These are phyloP conservation scores for Chaetomiaceae sp. DNA, from an alignment of 2,329 filamentous ascomycete genomes.

Conservation along the genomic window DNA sequence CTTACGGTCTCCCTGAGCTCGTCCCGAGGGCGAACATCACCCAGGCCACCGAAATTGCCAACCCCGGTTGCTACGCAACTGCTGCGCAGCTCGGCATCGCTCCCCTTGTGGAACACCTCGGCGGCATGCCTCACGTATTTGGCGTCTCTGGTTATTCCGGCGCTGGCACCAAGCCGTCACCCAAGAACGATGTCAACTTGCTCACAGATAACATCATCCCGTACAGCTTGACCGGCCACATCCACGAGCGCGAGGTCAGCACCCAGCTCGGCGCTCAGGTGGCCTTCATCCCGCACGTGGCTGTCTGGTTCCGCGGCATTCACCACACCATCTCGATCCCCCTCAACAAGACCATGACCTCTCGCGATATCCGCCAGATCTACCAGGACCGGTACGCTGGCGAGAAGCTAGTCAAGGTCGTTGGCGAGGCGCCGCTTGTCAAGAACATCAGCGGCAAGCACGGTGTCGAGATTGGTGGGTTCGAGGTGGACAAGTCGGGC, in stretches of 20 bases:
- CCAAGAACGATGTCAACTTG: conserved; percentile 85
- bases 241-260: conserved; percentile 90
- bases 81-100: conserved; percentile 86
- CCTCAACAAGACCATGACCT: conserved; percentile 78
- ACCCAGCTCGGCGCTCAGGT: conserved; percentile 68
- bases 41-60: conserved; percentile 75
- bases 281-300: conserved; percentile 89
- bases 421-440: conserved; percentile 81
- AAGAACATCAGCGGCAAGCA: conserved; percentile 82
- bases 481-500: conserved; percentile 84
- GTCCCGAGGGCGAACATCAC: conserved; percentile 72
- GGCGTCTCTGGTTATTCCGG: conserved; percentile 93
- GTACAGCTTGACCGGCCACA: conserved; percentile 87
- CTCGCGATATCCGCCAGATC: conserved; percentile 85
- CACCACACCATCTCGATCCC: conserved; percentile 88
- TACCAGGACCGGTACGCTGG: conserved; percentile 96
- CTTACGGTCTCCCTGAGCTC: conserved; percentile 86
- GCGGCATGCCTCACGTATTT: conserved; percentile 76
- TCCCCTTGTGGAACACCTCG: conserved; percentile 71
- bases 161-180: conserved; percentile 87
- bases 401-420: conserved; percentile 90
- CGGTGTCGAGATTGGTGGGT: conserved; percentile 88
- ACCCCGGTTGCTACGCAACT: conserved; percentile 94
- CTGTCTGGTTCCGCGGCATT: conserved; percentile 96
- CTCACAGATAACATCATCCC: conserved; percentile 85